Percentiles rank a stretch among this genome's conserved stretches.
phyloP scores from a whole-genome alignment of 306 rosid species.

The Hippophae gyantsensis region DNA sequence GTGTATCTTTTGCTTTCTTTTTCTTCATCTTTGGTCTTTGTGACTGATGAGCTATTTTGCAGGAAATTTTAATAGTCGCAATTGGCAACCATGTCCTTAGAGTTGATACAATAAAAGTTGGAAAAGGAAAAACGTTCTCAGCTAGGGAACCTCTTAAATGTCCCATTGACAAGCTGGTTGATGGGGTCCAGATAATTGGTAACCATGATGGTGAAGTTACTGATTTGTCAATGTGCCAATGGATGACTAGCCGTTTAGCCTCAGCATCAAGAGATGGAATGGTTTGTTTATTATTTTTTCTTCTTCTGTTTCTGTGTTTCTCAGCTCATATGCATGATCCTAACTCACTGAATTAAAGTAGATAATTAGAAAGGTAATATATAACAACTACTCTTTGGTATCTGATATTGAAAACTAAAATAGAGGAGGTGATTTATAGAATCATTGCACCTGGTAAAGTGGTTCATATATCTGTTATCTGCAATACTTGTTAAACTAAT shows the following conservation, averaged over 20 bases:
- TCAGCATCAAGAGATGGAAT: conserved; percentile 66
- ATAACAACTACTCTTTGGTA: too few relatives aligned
- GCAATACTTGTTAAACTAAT: too few relatives aligned
- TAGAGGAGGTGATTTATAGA: too few relatives aligned
- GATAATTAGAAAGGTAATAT: too few relatives aligned
- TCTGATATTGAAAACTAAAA: too few relatives aligned
- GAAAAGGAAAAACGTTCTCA: conserved; percentile 42
- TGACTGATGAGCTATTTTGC: conserved; percentile 16
- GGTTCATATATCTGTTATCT: too few relatives aligned
- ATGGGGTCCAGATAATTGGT: conserved; percentile 54
- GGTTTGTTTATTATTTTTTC: conserved; percentile 35
- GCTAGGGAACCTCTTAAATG: conserved; percentile 58
- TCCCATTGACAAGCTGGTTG: conserved; percentile 49
- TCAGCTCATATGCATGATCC: conserved; percentile 10
- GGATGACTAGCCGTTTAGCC: conserved; percentile 72
- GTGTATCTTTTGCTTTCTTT: conserved; percentile 7
- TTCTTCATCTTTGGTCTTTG: neutral
- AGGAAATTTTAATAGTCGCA: conserved; percentile 63
- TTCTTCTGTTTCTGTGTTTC: conserved; percentile 13
- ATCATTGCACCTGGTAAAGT: too few relatives aligned
- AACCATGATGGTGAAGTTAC: conserved; percentile 55
- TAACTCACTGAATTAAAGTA: too few relatives aligned
- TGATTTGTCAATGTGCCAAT: conserved; percentile 74
- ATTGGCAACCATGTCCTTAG: conserved; percentile 43
- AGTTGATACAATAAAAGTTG: conserved; percentile 49